phyloP scores from a whole-genome alignment of 1,284 basidiomycete species.

The Leucoagaricus sp. region DNA sequence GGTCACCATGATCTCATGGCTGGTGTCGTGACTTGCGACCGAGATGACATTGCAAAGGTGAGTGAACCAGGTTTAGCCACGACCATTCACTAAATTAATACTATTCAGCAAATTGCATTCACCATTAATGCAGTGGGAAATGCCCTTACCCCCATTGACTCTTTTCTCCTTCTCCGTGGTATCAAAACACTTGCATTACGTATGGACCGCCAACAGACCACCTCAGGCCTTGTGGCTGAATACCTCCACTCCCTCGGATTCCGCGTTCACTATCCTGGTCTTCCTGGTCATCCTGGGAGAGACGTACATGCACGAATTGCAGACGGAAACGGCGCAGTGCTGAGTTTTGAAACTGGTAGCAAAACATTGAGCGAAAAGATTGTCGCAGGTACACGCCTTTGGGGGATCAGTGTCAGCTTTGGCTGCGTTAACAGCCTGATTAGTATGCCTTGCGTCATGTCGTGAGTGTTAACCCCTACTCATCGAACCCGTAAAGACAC shows the following conservation, averaged over 20 bases:
- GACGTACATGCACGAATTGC: conserved; percentile 90
- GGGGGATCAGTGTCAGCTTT: conserved; percentile 98
- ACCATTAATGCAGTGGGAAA: conserved; percentile 98
- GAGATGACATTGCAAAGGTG: conserved; percentile 89
- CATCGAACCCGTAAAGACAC: conserved; percentile 14
- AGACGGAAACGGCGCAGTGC: conserved; percentile 89
- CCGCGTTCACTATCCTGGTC: conserved; percentile 92
- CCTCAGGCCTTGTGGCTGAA: conserved; percentile 83
- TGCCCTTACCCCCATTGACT: conserved; percentile 93
- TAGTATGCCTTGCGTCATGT: conserved; percentile 99
- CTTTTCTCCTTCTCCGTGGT: conserved; percentile 93
- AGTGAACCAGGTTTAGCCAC: conserved; percentile 3
- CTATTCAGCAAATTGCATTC: conserved; percentile 79
- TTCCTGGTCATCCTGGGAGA: conserved; percentile 81
- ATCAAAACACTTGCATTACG: conserved; percentile 97
- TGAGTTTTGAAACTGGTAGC: conserved; percentile 94
- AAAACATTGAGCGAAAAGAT: conserved; percentile 91
- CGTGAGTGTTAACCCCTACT: conserved; percentile 55
- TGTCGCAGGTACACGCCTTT: conserved; percentile 89
- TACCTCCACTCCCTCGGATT: conserved; percentile 91
- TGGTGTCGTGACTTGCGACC: conserved; percentile 89
- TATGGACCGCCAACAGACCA: conserved; percentile 93
- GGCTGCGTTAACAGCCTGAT: conserved; percentile 98
- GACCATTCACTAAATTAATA: neutral
- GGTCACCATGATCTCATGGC: conserved; percentile 99